Conservation (phyloP, 495 filamentous ascomycete genomes). For the Lindgomyces ingoldianus region DNA sequence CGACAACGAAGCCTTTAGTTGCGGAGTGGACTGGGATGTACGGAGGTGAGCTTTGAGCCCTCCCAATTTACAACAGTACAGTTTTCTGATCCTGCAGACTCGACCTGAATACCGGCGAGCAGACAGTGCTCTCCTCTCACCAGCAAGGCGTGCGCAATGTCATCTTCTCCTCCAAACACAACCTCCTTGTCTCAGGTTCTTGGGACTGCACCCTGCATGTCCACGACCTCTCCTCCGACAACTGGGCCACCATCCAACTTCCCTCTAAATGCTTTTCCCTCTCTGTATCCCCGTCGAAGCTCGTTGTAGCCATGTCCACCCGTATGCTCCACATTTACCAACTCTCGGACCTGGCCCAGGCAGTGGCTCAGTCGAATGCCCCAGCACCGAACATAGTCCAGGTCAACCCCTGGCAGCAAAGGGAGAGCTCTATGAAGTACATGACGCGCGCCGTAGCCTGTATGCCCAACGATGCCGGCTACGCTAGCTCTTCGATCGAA, state of each 20-base stretch:
- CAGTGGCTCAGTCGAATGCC: slow-evolving; percentile 52
- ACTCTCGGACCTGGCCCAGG: slow-evolving; percentile 62
- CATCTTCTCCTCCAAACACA: slow-evolving; percentile 73
- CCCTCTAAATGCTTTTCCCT: slow-evolving; percentile 86
- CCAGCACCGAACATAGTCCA: slow-evolving; percentile 44
- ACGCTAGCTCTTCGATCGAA: slow-evolving; percentile 85
- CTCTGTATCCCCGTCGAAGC: slow-evolving; percentile 74
- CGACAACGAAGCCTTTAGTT: slow-evolving; percentile 78
- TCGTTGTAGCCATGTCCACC: slow-evolving; percentile 94
- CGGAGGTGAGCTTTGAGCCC: slow-evolving; percentile 39
- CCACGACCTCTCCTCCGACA: slow-evolving; percentile 59
- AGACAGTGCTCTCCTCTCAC: slow-evolving; percentile 78
- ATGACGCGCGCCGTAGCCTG: slow-evolving; percentile 92
- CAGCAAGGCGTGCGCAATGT: slow-evolving; percentile 75
- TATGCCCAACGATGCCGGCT: slow-evolving; percentile 94
- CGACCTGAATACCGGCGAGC: slow-evolving; percentile 68
- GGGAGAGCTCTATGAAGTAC: slow-evolving; percentile 92
- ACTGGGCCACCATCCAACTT: slow-evolving; percentile 60
- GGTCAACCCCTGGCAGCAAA: slow-evolving; percentile 80
- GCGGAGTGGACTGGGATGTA: slow-evolving; percentile 82
- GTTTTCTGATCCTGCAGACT: slow-evolving; percentile 53
- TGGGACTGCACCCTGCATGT: slow-evolving; percentile 92
- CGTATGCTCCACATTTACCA: slow-evolving; percentile 92
- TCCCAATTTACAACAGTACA: not conserved
- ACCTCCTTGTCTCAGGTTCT: slow-evolving; percentile 79